A percentile compares a stretch with the other conserved stretches of the same genome.
Evolutionary conservation across 768 basidiomycete genomes (phyloP).

Genomic region (Leucocoprinus birnbaumii): DNA sequence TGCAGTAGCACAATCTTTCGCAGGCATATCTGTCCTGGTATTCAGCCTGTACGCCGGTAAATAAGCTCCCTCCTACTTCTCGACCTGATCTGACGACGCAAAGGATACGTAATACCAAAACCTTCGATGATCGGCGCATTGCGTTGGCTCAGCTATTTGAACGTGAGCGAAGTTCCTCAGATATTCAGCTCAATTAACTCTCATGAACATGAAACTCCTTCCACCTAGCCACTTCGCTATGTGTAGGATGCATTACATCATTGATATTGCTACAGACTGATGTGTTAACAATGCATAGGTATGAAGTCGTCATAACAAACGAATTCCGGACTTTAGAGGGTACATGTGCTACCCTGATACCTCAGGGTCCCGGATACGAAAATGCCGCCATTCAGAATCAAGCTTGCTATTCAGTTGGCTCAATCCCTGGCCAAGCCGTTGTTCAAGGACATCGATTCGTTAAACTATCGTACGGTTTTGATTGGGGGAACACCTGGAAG

Average conservation of each 20-base stretch:
- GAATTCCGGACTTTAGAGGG: conserved; percentile 77
- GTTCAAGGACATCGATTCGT: conserved; percentile 60
- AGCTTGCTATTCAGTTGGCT: conserved; percentile 72
- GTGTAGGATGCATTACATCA: too few relatives aligned
- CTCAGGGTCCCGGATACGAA: conserved; percentile 62
- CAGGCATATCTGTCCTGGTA: too few relatives aligned
- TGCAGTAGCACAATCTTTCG: too few relatives aligned
- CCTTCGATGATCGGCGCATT: conserved; percentile 67
- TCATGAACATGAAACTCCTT: too few relatives aligned
- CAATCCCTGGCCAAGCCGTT: conserved; percentile 50
- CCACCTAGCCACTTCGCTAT: too few relatives aligned
- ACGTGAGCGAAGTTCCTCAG: too few relatives aligned
- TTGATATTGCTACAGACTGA: too few relatives aligned
- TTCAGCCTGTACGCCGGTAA: too few relatives aligned
- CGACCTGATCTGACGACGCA: conserved; percentile 27
- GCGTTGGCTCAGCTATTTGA: conserved; percentile 64
- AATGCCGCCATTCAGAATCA: conserved; percentile 58
- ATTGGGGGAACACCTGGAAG: conserved; percentile 37
- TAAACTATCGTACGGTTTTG: conserved; percentile 48
- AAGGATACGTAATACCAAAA: conserved; percentile 46
- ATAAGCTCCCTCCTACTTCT: conserved; percentile 56
- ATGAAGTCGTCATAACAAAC: conserved; percentile 79
- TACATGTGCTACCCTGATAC: conserved; percentile 54
- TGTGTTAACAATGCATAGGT: too few relatives aligned
- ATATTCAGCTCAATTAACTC: too few relatives aligned